Conservation (phyloP, 805 yeast genomes). For the Ogataea siamensis region DNA sequence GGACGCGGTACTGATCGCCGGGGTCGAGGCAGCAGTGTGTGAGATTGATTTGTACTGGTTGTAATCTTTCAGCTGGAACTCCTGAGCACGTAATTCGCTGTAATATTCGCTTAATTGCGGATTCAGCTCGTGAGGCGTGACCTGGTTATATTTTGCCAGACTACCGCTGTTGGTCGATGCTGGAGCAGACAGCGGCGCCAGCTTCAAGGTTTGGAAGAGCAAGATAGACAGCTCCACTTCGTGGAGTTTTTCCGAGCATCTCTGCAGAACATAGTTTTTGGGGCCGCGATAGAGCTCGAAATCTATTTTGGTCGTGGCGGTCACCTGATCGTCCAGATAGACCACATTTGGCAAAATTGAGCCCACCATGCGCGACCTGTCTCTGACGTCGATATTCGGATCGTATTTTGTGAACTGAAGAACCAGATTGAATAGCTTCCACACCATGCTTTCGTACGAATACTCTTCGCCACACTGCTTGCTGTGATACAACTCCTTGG, state of each 20-base stretch:
- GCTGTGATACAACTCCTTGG: constrained; percentile 49
- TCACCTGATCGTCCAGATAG: constrained; percentile 35
- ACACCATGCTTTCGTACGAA: constrained; percentile 37
- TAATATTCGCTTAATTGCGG: constrained; percentile 28
- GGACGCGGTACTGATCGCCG: background rate
- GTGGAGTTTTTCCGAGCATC: constrained; percentile 22
- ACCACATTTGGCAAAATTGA: constrained; percentile 50
- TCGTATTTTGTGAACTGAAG: constrained; percentile 73
- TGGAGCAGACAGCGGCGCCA: constrained; percentile 17
- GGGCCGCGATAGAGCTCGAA: constrained; percentile 20
- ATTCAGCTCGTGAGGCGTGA: constrained; percentile 20
- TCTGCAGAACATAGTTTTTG: constrained; percentile 10
- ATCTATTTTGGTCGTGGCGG: constrained; percentile 18
- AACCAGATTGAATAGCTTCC: constrained; percentile 58
- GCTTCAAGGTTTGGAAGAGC: constrained; percentile 31
- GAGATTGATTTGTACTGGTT: constrained; percentile 31
- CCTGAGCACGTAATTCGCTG: constrained; percentile 31
- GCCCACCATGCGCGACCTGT: constrained; percentile 72
- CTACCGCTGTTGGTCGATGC: background rate
- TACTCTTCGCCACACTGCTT: constrained; percentile 31
- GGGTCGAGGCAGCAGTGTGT: constrained; percentile 6
- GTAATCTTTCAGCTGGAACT: constrained; percentile 40
- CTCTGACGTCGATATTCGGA: constrained; percentile 71
- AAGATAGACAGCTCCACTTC: constrained; percentile 31
- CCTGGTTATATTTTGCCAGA: constrained; percentile 16